A percentile compares a stretch with the other conserved stretches of the same genome.
phyloP scores from a whole-genome alignment of 768 basidiomycete species.

The Fomitopsis serialis region DNA sequence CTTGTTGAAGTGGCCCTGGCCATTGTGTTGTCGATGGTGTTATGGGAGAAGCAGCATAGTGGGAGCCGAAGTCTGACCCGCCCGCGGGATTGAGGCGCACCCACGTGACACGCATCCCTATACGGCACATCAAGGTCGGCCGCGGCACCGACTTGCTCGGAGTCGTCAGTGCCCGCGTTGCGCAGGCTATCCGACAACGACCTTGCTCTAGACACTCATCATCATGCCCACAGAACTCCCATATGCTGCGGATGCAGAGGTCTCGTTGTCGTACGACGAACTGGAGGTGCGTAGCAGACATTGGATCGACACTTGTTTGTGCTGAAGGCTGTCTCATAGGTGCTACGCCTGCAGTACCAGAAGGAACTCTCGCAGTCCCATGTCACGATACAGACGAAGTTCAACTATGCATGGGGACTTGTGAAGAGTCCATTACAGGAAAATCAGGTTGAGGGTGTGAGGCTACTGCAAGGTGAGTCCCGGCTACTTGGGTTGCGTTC shows the following conservation, averaged over 20 bases:
- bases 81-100: too few species aligned
- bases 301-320: neutral
- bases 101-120: too few species aligned
- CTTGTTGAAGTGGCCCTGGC: neutral
- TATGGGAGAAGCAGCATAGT: too few species aligned
- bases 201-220: too few species aligned
- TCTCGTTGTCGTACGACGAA: constrained; percentile 85
- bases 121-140: too few species aligned
- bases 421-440: constrained; percentile 85
- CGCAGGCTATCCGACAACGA: too few species aligned
- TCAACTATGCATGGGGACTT: constrained; percentile 96
- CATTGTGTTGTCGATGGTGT: neutral
- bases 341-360: constrained; percentile 81
- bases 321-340: constrained; percentile 38
- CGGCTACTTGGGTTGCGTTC: neutral
- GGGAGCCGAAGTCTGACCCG: too few species aligned
- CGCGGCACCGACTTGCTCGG: too few species aligned
- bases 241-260: constrained; percentile 92
- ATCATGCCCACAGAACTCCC: constrained; percentile 79
- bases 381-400: constrained; percentile 91
- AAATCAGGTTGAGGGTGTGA: constrained; percentile 90
- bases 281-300: constrained; percentile 54
- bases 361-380: constrained; percentile 81
- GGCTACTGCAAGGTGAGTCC: constrained; percentile 75
- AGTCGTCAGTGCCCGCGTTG: too few species aligned